Percentiles rank a stretch among this genome's conserved stretches.
phyloP scores from a whole-genome alignment of 345 rosid genomes.

The Salix arbutifolia region DNA sequence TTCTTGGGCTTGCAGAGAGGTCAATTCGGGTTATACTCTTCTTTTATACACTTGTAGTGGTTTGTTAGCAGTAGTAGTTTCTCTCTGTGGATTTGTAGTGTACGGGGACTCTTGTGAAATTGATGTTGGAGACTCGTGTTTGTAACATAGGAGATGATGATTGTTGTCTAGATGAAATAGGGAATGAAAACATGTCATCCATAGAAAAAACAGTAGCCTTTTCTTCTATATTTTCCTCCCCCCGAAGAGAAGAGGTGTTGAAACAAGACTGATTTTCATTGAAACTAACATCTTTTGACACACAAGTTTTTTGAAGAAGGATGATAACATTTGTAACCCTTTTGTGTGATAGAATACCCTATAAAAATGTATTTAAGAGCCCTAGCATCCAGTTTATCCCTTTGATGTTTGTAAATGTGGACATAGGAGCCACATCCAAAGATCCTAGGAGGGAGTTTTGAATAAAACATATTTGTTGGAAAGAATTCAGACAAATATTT shows the following conservation, averaged over 20 bases:
- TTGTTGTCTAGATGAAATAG: background rate
- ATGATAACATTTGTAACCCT: no score
- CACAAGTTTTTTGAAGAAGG: background rate
- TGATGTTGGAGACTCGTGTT: background rate
- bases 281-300: no score
- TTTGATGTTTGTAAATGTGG: background rate
- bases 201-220: no score
- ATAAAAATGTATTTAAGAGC: no score
- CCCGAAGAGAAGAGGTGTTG: background rate
- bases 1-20: background rate
- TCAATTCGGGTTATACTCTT: background rate
- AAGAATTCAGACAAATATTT: no score
- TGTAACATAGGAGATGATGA: background rate
- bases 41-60: background rate
- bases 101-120: no score
- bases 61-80: background rate
- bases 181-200: no score
- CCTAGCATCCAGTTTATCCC: no score
- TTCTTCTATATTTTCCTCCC: no score
- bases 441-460: background rate
- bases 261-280: no score
- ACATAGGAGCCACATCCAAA: background rate
- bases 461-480: no score
- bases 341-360: no score
- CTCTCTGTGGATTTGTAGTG: background rate